Evolutionary conservation across 192 early-diverging fungal genomes (phyloP), one percentile per base, ranked within the genome.

Genomic region (Cladochytrium replicatum): DNA sequence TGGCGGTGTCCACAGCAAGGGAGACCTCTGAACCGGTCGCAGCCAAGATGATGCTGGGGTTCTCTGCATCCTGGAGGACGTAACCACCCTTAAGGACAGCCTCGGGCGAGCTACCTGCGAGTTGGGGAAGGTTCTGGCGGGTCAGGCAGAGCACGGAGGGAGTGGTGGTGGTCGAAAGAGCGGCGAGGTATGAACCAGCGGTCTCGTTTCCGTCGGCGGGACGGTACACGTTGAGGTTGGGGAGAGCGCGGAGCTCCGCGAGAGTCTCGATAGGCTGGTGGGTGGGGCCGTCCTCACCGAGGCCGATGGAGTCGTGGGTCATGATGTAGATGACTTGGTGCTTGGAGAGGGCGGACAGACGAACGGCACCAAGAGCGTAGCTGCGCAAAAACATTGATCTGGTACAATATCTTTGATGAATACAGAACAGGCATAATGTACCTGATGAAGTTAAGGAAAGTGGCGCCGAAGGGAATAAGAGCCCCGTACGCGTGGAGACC

Each of bases 221-320:
- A 54, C 93, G 83, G 63, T 93, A 71, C 50, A 80, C 78, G 38
- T 87, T 58, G 51, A 85, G 73, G 72, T 95, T 90, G 53, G 95
- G 95, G 30, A 86, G 80, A 4, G 91, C 91, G 43, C 95, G 86
- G 39, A 88, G 64, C 61, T 78, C 70, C 34, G 91, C 85, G 48
- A 95, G 58, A 7, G 93, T 95, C 66, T 99, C 95, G 32, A 96
- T 86, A 9, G 95, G 93, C 67, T 99, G 95, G 71, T 99, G 95
- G 42, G 95, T 99, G 26, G 93, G 95, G 3, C 95, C 95, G 71
- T 99, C 95, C 64, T 99, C 95, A 55, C 95, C 95, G 27, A 91
- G 80, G 56, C 92, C 95, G 50, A 99, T 92, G 30, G 93, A 97
- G 72, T 99, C 95, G 78, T 99, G 95, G 46, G 95, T 97, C 86